A percentile compares a stretch with the other conserved stretches of the same genome.
Evolutionary conservation across 108 stramenopile species (phyloP).

Genomic region (Nitzschia sp.): DNA sequence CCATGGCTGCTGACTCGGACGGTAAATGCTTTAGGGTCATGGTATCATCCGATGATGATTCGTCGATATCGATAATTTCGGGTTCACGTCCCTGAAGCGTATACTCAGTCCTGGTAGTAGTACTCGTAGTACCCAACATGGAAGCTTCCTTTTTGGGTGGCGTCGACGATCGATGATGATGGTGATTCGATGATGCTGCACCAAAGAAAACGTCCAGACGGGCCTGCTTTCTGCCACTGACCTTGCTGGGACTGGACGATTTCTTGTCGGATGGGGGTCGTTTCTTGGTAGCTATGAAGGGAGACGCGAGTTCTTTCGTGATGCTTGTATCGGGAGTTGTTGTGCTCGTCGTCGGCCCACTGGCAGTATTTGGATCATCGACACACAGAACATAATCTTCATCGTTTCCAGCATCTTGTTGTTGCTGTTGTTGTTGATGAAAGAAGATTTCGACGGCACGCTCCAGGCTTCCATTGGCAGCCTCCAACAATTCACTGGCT

Average conservation of each 20-base stretch:
- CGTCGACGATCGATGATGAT: too few relatives aligned
- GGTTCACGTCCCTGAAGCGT: neutral
- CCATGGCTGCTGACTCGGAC: neutral
- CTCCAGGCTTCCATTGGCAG: constrained; percentile 43
- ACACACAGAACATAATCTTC: neutral
- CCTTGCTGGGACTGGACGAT: neutral
- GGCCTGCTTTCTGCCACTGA: neutral
- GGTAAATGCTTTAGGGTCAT: neutral
- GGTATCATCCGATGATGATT: neutral
- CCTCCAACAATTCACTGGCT: constrained; percentile 39
- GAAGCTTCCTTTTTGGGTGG: neutral
- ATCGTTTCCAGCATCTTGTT: neutral
- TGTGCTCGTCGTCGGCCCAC: neutral
- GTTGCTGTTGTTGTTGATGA: constrained; percentile 9
- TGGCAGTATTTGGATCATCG: neutral
- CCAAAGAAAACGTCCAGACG: neutral
- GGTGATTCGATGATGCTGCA: too few relatives aligned
- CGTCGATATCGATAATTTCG: neutral
- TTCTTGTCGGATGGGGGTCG: neutral
- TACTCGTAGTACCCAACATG: neutral
- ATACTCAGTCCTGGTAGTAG: neutral
- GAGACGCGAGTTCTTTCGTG: neutral
- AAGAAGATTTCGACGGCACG: constrained; percentile 45
- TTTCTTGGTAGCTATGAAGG: neutral
- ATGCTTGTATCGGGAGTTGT: neutral